Base-by-base conservation (phyloP, 805 yeast species). In the Lipomyces chichibuensis region DNA sequence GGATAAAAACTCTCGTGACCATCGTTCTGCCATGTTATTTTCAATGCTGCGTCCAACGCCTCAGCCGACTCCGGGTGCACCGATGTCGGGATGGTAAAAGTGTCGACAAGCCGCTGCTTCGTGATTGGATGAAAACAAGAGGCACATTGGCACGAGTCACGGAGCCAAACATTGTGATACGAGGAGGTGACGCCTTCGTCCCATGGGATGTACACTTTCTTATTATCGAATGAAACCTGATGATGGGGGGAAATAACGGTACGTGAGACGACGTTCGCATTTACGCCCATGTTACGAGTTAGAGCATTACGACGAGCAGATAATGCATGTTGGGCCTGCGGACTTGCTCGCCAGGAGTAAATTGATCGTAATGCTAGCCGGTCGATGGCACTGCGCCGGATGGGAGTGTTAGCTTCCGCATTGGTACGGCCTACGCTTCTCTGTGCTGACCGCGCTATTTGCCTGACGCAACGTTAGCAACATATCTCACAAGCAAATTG, bases 141-240 rank as follows among this genome's bases (percentile, higher is more conserved):
- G 11, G 77, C 75, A 69, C 90, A 87, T 68, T 83, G 88, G 71
- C 91, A 88, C 71, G 84, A 82, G 75, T 88, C 91, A 58, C 91
- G 79, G 23, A 88, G 79, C 91, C 91, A 88, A 57, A 88, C 80
- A 74, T 83, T 75, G 73, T 85, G 86, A 67, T 65, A 76, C 35
- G 73, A 64, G 54, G 79, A 76, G 1, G 70, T 71, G 33, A 61
- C 56, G 9, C 76, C 77, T 58, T 73, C 73, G 14, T 61, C 65
- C 79, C 79, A 76, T 25, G 66, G 70, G 9, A 76, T 65, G 59
- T 62, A 66, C 11, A 76, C 73, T 55, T 73, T 74, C 29, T 62
- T 64, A 17, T 60, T 62, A 53, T 74, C 75, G 59, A 72, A 69
- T 23, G 71, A 60, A n/a, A 71, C 57, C 23, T 63, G 71, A 46